Base-by-base conservation (phyloP, 805 yeast genomes). In the Schwanniomyces vanrijiae region DNA sequence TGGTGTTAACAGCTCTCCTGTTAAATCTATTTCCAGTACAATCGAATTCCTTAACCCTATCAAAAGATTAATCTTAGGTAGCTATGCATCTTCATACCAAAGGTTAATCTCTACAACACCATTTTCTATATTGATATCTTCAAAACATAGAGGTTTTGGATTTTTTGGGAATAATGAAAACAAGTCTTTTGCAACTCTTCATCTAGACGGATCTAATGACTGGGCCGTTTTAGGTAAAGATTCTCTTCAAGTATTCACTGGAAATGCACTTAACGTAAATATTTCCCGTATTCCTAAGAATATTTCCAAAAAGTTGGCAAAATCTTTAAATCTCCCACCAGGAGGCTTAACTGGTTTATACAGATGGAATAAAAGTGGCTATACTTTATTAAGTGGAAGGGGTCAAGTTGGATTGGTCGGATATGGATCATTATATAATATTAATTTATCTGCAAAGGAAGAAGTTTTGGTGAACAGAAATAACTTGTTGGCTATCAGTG, bases 371-470 rank as follows among this genome's bases (percentile, higher is more conserved):
- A 62, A 61, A 26, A 44, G 64, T 10, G 83, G 83, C 0, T 82
- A 74, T 55, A 65, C 75, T 0, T 63, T 78, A 31, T 52, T 81
- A 5, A 72, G 77, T 21, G 88, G 88, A 1, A 68, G 88, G 49
- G 88, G 88, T 0, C 75, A 71, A 43, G 71, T 71, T 2, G 81
- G 82, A 1, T 52, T 83, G 13, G 77, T 72, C 13, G 87, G 86
- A 1, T 65, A 68, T 20, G 87, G 88, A 0, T 70, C 78, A 10
- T 60, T 83, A 19, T 81, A 80, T 58, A 74, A 71, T 48, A 62
- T 81, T 13, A 66, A 66, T 26, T 59, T 83, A 20, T 64, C 55
- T 3, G 72, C 66, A 14, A 73, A 60, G 19, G 87, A 83, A 51
- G 77, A 76, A 37, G 61, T 81, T 4, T 60, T 79, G 25, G 69